These are phyloP conservation scores for Austroboletus novae-zelandiae DNA, from an alignment of 1,284 basidiomycete genomes.

Conservation along the genomic window DNA sequence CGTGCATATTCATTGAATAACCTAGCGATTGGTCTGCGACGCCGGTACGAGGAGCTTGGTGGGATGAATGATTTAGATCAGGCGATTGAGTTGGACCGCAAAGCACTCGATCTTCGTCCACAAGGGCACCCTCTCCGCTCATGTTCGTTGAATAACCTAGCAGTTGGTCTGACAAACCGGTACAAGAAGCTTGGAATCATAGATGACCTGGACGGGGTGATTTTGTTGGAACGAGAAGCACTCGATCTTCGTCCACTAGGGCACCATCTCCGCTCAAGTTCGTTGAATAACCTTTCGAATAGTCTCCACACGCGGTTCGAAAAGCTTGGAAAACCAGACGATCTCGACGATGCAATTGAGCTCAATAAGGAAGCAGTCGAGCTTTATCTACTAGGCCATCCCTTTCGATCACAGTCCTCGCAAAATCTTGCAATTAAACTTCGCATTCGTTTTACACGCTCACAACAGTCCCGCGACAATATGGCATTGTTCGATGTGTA, in stretches of 20 bases:
- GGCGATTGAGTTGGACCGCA: too few species aligned
- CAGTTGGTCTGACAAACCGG: not conserved
- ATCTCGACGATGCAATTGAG: not conserved
- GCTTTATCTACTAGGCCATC: too few species aligned
- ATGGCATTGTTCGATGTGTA: too few species aligned
- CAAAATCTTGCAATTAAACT: too few species aligned
- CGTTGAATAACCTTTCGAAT: not conserved
- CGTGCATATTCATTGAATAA: too few species aligned
- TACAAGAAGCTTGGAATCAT: not conserved
- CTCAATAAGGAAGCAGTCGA: not conserved
- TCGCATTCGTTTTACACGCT: too few species aligned
- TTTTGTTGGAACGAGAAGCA: not conserved
- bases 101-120: not conserved
- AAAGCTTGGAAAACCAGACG: not conserved
- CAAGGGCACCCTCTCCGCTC: not conserved
- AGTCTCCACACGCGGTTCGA: not conserved
- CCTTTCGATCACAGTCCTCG: not conserved
- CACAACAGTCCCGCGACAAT: too few species aligned
- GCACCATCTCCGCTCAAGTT: not conserved
- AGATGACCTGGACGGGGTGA: too few species aligned
- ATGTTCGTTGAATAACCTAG: not conserved
- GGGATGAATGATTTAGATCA: too few species aligned
- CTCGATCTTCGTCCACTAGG: not conserved
- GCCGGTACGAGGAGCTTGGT: not conserved
- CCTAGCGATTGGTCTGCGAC: not conserved